Evolutionary conservation across 306 rosid species (phyloP).

Genomic region (Oemleria cerasiformis): DNA sequence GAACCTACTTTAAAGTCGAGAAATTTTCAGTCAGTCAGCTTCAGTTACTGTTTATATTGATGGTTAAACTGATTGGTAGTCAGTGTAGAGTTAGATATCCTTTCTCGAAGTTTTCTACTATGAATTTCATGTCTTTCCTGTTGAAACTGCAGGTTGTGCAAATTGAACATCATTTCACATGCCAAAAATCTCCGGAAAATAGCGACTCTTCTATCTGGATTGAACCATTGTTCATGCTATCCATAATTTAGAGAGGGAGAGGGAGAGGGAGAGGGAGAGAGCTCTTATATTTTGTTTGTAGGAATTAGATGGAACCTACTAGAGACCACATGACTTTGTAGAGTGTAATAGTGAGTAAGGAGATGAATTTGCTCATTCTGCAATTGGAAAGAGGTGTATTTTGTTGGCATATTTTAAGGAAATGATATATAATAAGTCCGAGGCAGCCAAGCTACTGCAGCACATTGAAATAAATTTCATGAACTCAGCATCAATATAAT

Average conservation of each 20-base stretch:
- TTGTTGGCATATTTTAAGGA: neutral
- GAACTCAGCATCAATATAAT: neutral
- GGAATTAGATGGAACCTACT: constrained; percentile 39
- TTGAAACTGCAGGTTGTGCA: constrained; percentile 76
- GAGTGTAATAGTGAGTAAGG: constrained; percentile 15
- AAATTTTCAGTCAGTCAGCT: no score
- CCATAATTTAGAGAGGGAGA: constrained; percentile 38
- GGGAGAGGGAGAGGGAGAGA: constrained; percentile 23
- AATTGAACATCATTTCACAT: constrained; percentile 91
- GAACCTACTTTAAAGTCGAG: no score
- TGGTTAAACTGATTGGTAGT: neutral
- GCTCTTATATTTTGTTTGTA: constrained; percentile 35
- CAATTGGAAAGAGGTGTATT: constrained; percentile 11
- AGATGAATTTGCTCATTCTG: constrained; percentile 19
- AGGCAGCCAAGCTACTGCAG: no score
- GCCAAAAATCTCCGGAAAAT: constrained; percentile 91
- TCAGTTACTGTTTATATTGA: no score
- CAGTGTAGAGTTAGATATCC: neutral
- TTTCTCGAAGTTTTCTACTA: neutral
- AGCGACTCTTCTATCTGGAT: constrained; percentile 91
- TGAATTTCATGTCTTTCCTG: constrained; percentile 9
- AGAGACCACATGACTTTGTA: constrained; percentile 20
- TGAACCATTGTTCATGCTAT: constrained; percentile 35
- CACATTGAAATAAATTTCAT: no score
- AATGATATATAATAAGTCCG: no score